phyloP scores from a whole-genome alignment of 31 red algal species.

The Endocladia muricata region DNA sequence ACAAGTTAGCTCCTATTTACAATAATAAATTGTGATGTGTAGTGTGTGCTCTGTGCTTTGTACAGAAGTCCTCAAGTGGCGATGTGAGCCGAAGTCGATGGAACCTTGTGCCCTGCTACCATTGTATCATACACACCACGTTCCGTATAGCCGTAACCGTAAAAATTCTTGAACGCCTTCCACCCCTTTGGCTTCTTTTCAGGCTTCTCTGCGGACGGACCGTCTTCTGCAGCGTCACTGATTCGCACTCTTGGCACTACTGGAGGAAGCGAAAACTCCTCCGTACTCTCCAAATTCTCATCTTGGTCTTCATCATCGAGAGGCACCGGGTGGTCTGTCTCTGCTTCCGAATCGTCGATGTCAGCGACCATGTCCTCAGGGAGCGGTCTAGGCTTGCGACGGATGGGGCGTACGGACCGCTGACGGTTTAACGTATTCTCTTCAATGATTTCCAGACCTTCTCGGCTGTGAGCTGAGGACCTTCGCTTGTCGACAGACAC shows the following conservation, averaged over 20 bases:
- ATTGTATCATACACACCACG: constrained; percentile 42
- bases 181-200: constrained; percentile 65
- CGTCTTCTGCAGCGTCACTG: constrained; percentile 38
- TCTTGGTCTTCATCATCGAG: constrained; percentile 24
- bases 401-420: constrained; percentile 47
- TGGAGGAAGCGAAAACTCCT: constrained; percentile 5
- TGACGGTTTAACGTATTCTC: constrained; percentile 27
- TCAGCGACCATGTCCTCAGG: constrained; percentile 74
- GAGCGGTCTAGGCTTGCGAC: constrained; percentile 57
- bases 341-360: constrained; percentile 65
- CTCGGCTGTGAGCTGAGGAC: constrained; percentile 7
- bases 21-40: too few species aligned
- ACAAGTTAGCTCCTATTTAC: too few species aligned
- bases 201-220: constrained; percentile 36
- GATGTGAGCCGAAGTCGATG: constrained; percentile 46
- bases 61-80: constrained; percentile 43
- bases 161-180: constrained; percentile 65
- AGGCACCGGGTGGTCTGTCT: constrained; percentile 52
- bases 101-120: constrained; percentile 56
- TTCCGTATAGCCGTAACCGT: constrained; percentile 58
- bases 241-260: constrained; percentile 28
- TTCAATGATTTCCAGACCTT: constrained; percentile 11
- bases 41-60: too few species aligned
- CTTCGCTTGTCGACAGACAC: constrained; percentile 15
- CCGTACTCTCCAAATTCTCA: constrained; percentile 11